Conservation (phyloP, 345 rosid genomes). For the Moricandia arvensis region DNA sequence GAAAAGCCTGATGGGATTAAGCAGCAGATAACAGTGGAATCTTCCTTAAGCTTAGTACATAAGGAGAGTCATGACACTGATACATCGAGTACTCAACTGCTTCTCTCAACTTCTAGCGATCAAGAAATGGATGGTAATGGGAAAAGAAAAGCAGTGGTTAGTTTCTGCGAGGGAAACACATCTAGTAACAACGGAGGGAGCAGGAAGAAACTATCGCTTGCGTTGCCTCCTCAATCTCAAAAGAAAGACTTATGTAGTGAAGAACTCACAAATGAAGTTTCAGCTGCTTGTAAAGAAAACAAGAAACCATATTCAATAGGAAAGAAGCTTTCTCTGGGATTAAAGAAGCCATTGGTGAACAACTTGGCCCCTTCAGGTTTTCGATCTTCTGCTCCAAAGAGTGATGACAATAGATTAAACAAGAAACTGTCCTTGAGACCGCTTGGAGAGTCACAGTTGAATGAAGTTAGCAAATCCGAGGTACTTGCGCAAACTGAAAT, state of each 20-base stretch:
- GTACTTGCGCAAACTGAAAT: neutral
- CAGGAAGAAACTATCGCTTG: slow-evolving; percentile 43
- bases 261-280: slow-evolving; percentile 27
- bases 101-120: neutral
- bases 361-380: neutral
- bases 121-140: slow-evolving; percentile 17
- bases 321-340: slow-evolving; percentile 52
- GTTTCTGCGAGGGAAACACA: slow-evolving; percentile 11
- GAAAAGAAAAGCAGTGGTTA: slow-evolving; percentile 23
- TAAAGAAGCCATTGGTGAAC: slow-evolving; percentile 27
- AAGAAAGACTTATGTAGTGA: slow-evolving; percentile 27
- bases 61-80: neutral
- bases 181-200: slow-evolving; percentile 8
- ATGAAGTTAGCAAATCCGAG: slow-evolving; percentile 12
- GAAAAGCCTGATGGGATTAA: slow-evolving; percentile 35
- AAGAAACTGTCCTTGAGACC: slow-evolving; percentile 40
- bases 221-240: slow-evolving; percentile 32
- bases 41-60: neutral
- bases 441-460: slow-evolving; percentile 26
- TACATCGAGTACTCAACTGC: neutral
- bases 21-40: slow-evolving; percentile 34
- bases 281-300: slow-evolving; percentile 1
- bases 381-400: slow-evolving; percentile 24
- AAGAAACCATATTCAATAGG: slow-evolving; percentile 28
- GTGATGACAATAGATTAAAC: slow-evolving; percentile 7